Evolutionary conservation across 805 yeast genomes (phyloP), one percentile per base, ranked within the genome.

Genomic region (Brettanomyces sp.): DNA sequence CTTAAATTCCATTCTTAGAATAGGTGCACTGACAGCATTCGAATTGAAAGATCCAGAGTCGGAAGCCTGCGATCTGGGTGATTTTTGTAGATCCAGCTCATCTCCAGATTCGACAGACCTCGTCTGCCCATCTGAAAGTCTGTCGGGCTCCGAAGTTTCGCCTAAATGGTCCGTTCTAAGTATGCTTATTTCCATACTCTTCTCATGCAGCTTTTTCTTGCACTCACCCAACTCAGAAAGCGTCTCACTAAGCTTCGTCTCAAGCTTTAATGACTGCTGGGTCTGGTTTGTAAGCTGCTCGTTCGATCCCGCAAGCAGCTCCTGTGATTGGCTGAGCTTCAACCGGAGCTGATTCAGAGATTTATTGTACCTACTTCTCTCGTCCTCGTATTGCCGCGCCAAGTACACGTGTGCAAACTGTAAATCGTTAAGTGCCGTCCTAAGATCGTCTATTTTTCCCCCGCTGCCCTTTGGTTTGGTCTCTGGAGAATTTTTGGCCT

Each of bases 321-420:
- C 77, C 54, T 80, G 83, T 39, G 80, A 64, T 14, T 64, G 66
- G 28, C 63, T 59, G 45, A 72, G 73, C 47, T 78, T 79, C 47
- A 70, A 66, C 22, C 80, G 69, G 51, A 79, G 66, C 40, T 74
- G 74, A 52, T 74, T 79, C 42, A 81, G 71, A 3, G 75, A 66
- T 47, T 72, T 72, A 44, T 68, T 60, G 46, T 80, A 77, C 49
- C 74, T 76, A 13, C 73, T 72, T 46, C 84, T 70, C 45, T 84
- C 85, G 49, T 79, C 76, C 51, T 81, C 85, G 54, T 74, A 84
- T 53, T 82, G 85, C 56, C 79, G 77, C 2, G 82, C 72, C 45
- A 84, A 64, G 56, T 81, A 84, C 49, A 73, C 79, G 59, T 83
- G 88, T 3, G 88, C 83, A 57, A 84, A 76, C 52, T 82, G 80